Evolutionary conservation across 2,329 filamentous ascomycete species (phyloP), one percentile per base, ranked within the genome.

Genomic region (Karstenula rhodostoma): DNA sequence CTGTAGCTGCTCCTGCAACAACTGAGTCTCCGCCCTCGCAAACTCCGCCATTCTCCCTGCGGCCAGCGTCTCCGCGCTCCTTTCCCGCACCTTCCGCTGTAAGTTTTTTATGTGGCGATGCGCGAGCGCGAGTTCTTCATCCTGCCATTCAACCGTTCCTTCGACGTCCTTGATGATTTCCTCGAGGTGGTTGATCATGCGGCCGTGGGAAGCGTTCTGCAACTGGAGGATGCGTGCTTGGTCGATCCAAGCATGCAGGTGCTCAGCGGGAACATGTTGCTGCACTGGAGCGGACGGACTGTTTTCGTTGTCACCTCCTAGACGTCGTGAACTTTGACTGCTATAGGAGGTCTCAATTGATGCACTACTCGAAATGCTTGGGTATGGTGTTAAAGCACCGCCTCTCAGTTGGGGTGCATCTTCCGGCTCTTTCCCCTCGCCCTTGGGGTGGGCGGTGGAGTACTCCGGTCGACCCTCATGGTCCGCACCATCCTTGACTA

Each of bases 81-180:
- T 46, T 27, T 4, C 52, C 40, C 23, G 49, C 47, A 55, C 25
- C 27, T 55, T 59, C 13, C 3, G 42, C 46, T 32, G 42, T 52
- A 15, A 60, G 2, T 46, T 22, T 13, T 7, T 56, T 27, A 37
- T 65, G 35, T 40, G 15, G 25, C 35, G 32, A 25, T 56, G 35
- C 27, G 55, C 43, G 5, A 12, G 27, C n/a, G 29, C 27, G 10
- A 60, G 40, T 22, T 48, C 32, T 2, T 53, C 23, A n/a, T 60
- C 48, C 22, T 60, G 58, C 58, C 58, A 60, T 17, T 53, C 37
- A 3, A 60, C 15, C 2, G 53, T 60, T 15, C 47, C 55, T 46
- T 61, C 59, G 1, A 33, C 17, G 15, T 61, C 59, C 6, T 54
- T 33, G 49, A 57, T 29, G 7, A 57, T 46, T 22, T 57, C 43